Conservation (phyloP, 2,329 filamentous ascomycete genomes). For the Aspergillus pseudoviridinutans region DNA sequence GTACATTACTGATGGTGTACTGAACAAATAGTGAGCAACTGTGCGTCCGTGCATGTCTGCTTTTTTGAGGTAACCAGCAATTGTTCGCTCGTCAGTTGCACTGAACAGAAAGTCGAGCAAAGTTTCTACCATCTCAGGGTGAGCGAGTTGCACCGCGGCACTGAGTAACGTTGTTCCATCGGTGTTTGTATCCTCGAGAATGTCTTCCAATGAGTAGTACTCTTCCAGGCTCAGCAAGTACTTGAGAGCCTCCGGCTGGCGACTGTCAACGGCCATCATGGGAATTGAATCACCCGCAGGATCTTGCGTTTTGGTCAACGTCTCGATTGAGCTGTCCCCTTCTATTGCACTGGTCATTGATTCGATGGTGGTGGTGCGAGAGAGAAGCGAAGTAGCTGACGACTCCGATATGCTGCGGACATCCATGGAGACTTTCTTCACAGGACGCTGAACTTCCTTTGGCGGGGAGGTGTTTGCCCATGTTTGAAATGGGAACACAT, state of each 20-base stretch:
- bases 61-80: constrained; percentile 65
- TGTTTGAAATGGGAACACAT: constrained; percentile 88
- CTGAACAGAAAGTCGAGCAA: constrained; percentile 68
- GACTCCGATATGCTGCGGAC: constrained; percentile 81
- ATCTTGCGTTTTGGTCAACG: constrained; percentile 54
- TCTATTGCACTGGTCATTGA: constrained; percentile 71
- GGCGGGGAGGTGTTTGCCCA: constrained; percentile 46
- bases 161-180: constrained; percentile 86
- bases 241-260: constrained; percentile 65
- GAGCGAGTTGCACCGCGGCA: constrained; percentile 81
- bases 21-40: constrained; percentile 93
- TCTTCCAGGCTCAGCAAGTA: constrained; percentile 76
- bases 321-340: constrained; percentile 79
- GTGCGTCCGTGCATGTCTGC: constrained; percentile 85
- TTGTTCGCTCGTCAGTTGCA: constrained; percentile 51
- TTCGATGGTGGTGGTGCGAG: constrained; percentile 71
- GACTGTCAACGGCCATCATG: constrained; percentile 79
- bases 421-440: constrained; percentile 85
- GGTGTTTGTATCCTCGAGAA: constrained; percentile 82
- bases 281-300: constrained; percentile 73
- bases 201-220: constrained; percentile 66
- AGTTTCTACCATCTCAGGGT: constrained; percentile 68
- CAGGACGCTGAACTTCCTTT: constrained; percentile 47
- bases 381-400: constrained; percentile 79
- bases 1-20: constrained; percentile 75